Conservation (phyloP, 1,284 basidiomycete genomes). For the Malassezia caprae region DNA sequence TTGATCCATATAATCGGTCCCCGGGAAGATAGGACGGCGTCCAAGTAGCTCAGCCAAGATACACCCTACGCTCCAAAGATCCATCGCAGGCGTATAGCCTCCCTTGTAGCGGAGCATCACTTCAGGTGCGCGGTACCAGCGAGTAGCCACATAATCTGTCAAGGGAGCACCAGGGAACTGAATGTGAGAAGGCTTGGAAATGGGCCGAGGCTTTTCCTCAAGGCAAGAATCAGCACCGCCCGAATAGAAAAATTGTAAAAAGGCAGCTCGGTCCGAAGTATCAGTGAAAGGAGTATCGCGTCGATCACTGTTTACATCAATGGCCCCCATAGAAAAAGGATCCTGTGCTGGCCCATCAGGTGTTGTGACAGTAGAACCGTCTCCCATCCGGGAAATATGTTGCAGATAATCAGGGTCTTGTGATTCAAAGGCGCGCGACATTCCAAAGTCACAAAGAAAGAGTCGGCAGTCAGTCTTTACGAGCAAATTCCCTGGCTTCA, state of each 20-base stretch:
- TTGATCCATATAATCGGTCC: constrained; percentile 47
- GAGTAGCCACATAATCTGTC: constrained; percentile 45
- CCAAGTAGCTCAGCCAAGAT: constrained; percentile 45
- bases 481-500: constrained; percentile 46
- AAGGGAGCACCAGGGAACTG: constrained; percentile 44
- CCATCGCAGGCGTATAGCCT: constrained; percentile 44
- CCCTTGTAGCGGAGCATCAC: constrained; percentile 46
- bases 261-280: background rate
- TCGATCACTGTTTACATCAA: background rate
- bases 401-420: background rate
- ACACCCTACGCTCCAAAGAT: constrained; percentile 47
- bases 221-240: background rate
- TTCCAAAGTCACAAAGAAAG: constrained; percentile 43
- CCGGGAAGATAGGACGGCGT: constrained; percentile 42
- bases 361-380: background rate
- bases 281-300: background rate
- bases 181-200: background rate
- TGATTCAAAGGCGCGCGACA: constrained; percentile 32
- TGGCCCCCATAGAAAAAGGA: background rate
- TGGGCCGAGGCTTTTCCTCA: background rate
- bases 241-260: background rate
- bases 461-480: constrained; percentile 46
- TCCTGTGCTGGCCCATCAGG: background rate
- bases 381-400: background rate
- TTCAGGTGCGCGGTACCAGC: constrained; percentile 47